phyloP scores from a whole-genome alignment of 345 rosid species.

The Theobroma cacao region DNA sequence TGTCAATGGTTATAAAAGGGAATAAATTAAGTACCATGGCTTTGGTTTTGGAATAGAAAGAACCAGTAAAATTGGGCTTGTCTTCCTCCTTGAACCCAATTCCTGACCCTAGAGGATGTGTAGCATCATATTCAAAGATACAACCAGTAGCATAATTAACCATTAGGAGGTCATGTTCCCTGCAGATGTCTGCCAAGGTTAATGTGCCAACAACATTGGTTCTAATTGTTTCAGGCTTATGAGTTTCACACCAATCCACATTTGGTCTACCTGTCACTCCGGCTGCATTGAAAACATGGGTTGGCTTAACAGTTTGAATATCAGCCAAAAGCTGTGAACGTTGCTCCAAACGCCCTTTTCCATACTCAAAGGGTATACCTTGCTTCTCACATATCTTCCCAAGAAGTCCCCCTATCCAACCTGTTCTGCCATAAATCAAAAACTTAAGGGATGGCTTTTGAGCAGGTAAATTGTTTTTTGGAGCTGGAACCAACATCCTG shows the following conservation, averaged over 20 bases:
- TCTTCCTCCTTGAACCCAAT: slow-evolving; percentile 71
- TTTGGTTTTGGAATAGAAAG: slow-evolving; percentile 83
- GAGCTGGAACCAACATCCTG: slow-evolving; percentile 30
- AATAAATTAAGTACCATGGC: slow-evolving; percentile 50
- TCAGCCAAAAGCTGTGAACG: slow-evolving; percentile 58
- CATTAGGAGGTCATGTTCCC: slow-evolving; percentile 63
- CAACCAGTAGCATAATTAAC: slow-evolving; percentile 82
- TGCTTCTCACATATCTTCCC: slow-evolving; percentile 70
- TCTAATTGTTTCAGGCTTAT: slow-evolving; percentile 67
- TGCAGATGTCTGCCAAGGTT: slow-evolving; percentile 75
- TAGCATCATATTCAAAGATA: slow-evolving; percentile 67
- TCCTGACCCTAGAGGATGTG: slow-evolving; percentile 60
- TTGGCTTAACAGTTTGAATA: slow-evolving; percentile 53
- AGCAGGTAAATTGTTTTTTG: slow-evolving; percentile 32
- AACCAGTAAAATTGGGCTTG: slow-evolving; percentile 65
- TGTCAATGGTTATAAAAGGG: neutral
- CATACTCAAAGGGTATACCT: slow-evolving; percentile 63
- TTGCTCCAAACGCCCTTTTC: slow-evolving; percentile 71
- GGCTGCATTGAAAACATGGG: slow-evolving; percentile 81
- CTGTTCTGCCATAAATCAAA: slow-evolving; percentile 71
- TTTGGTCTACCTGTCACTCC: slow-evolving; percentile 83
- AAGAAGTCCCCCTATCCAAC: slow-evolving; percentile 81
- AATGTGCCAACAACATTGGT: slow-evolving; percentile 74
- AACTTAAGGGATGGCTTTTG: slow-evolving; percentile 55
- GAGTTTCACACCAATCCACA: slow-evolving; percentile 83